Conservation (phyloP, 1,284 basidiomycete genomes). For the Fomitopsis schrenkii region DNA sequence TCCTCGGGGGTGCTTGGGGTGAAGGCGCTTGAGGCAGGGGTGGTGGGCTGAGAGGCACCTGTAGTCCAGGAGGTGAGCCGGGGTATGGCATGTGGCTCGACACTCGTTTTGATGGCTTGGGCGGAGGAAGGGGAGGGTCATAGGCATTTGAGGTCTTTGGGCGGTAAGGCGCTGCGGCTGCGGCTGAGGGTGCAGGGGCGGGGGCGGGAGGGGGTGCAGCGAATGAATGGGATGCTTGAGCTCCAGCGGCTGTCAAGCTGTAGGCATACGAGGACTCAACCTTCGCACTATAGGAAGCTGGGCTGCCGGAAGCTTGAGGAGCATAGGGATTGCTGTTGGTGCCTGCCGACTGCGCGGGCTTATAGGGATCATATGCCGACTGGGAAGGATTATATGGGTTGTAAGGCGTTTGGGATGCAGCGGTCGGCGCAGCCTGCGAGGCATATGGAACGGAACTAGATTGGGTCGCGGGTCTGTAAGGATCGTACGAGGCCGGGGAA, state of each 20-base stretch:
- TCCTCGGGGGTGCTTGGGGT: not conserved
- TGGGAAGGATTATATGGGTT: slow-evolving; percentile 20
- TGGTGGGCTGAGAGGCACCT: not conserved
- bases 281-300: not conserved
- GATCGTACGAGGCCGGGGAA: slow-evolving; percentile 14
- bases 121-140: slow-evolving; percentile 69
- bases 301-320: not conserved
- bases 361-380: not conserved
- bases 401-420: slow-evolving; percentile 10
- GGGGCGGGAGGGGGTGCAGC: slow-evolving; percentile 12
- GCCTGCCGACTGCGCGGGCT: not conserved
- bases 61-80: slow-evolving; percentile 17
- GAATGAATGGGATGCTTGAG: slow-evolving; percentile 6
- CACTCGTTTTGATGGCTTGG: slow-evolving; percentile 40
- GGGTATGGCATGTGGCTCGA: slow-evolving; percentile 25
- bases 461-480: slow-evolving; percentile 13
- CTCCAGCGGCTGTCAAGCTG: not conserved
- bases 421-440: not conserved
- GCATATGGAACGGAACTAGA: slow-evolving; percentile 4
- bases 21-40: not conserved
- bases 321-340: not conserved
- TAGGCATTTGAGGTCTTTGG: slow-evolving; percentile 73
- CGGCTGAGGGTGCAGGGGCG: slow-evolving; percentile 32
- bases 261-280: not conserved
- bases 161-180: slow-evolving; percentile 40